phyloP scores from a whole-genome alignment of 1,284 basidiomycete species.

The Melampsora americana region DNA sequence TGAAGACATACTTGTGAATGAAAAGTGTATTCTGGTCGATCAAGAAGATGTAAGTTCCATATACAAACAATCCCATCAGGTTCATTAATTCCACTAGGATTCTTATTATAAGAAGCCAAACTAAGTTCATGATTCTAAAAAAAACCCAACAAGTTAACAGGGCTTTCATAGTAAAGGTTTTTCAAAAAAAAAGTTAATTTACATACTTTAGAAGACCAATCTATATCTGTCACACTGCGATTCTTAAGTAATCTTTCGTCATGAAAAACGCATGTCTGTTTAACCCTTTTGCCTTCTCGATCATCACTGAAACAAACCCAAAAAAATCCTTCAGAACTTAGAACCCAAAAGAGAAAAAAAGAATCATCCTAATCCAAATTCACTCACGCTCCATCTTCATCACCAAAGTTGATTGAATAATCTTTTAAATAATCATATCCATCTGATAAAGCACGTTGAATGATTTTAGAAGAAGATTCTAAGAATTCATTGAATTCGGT shows the following conservation, averaged over 20 bases:
- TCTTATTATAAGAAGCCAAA: constrained; percentile 94
- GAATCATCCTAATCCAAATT: too few relatives aligned
- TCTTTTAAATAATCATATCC: constrained; percentile 94
- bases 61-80: constrained; percentile 94
- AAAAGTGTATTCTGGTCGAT: constrained; percentile 95
- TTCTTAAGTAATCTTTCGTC: constrained; percentile 85
- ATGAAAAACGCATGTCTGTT: constrained; percentile 79
- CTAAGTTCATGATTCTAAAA: constrained; percentile 86
- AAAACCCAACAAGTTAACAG: not conserved
- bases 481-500: constrained; percentile 91
- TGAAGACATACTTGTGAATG: constrained; percentile 73
- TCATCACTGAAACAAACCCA: constrained; percentile 65
- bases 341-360: not conserved
- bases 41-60: constrained; percentile 92
- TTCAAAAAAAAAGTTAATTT: not conserved
- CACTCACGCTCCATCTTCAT: constrained; percentile 52
- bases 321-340: not conserved
- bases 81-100: constrained; percentile 80
- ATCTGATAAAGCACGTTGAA: constrained; percentile 92
- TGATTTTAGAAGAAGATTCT: constrained; percentile 88
- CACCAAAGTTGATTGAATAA: constrained; percentile 70
- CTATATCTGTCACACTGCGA: constrained; percentile 87
- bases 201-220: constrained; percentile 90
- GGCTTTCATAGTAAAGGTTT: constrained; percentile 43
- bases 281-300: constrained; percentile 79